Evolutionary conservation across 352 stramenopile genomes (phyloP).

Genomic region (Globisporangium paroecandrum): DNA sequence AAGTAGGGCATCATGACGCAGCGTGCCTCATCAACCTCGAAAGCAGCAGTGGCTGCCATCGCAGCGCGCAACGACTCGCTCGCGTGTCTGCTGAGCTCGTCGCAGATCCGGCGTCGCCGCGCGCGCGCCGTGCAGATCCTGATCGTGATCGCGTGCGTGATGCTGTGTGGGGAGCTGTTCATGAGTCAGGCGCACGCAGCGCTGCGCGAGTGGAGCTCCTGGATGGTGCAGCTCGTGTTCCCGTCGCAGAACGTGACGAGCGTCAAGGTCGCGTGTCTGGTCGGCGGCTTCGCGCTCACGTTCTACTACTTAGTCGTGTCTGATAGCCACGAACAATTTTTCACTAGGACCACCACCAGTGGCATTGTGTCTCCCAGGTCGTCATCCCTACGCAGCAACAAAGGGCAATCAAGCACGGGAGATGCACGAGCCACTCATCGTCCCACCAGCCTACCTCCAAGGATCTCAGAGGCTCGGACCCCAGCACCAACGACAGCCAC

Average conservation of each 20-base stretch:
- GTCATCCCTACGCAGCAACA: not conserved
- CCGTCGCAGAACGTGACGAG: conserved; percentile 44
- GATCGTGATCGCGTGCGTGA: conserved; percentile 4
- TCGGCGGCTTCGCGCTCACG: conserved; percentile 34
- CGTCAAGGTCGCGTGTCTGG: conserved; percentile 37
- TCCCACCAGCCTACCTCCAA: not conserved
- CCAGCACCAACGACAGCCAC: not conserved
- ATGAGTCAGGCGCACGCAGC: not conserved
- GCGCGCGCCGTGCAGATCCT: conserved; percentile 15
- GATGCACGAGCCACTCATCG: not conserved
- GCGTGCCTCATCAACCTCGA: not conserved
- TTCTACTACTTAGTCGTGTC: conserved; percentile 30
- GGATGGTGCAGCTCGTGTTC: conserved; percentile 35
- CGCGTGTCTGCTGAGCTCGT: conserved; percentile 4
- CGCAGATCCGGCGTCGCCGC: conserved; percentile 10
- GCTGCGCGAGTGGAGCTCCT: conserved; percentile 22
- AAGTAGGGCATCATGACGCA: not conserved
- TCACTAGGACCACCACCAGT: not conserved
- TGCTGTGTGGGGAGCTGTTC: not conserved
- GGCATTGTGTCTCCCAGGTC: not conserved
- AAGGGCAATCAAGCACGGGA: not conserved
- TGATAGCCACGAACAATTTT: not conserved
- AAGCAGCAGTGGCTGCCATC: not conserved
- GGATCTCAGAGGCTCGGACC: not conserved
- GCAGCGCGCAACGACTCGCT: not conserved